Conservation (phyloP, 1,139 yeast species). For the Nakaseomyces bracarensis region DNA sequence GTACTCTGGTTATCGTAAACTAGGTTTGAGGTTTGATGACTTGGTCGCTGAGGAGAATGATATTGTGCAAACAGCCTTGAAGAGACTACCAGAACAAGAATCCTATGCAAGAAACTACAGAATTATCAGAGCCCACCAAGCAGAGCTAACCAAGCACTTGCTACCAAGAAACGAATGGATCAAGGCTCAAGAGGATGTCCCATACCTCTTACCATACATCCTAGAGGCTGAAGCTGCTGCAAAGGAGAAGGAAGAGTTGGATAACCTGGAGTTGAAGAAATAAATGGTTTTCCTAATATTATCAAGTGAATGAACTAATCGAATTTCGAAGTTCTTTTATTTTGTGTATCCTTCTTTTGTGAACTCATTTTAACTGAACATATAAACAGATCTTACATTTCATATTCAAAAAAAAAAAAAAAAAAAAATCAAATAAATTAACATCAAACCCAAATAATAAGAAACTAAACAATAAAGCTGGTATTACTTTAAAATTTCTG, state of each 20-base stretch:
- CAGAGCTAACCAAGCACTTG: slow-evolving; percentile 72
- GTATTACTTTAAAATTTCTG: too few species aligned
- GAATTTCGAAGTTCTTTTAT: too few species aligned
- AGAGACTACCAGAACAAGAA: slow-evolving; percentile 78
- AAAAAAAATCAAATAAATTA: too few species aligned
- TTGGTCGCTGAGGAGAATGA: slow-evolving; percentile 81
- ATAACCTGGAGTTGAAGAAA: slow-evolving; percentile 45
- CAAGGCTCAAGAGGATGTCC: slow-evolving; percentile 74
- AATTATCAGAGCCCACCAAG: slow-evolving; percentile 85
- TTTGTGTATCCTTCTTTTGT: too few species aligned
- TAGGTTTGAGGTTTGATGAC: slow-evolving; percentile 88
- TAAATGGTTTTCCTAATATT: too few species aligned
- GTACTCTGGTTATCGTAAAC: slow-evolving; percentile 83
- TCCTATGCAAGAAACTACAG: slow-evolving; percentile 88
- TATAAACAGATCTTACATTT: too few species aligned
- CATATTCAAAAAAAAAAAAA: too few species aligned
- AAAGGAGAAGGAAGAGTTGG: slow-evolving; percentile 78
- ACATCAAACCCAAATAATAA: too few species aligned
- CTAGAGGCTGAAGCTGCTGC: slow-evolving; percentile 93
- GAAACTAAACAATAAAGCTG: too few species aligned
- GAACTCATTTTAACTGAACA: too few species aligned
- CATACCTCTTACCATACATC: slow-evolving; percentile 80
- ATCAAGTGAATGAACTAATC: too few species aligned
- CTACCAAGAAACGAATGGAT: slow-evolving; percentile 75
- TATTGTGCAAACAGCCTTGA: slow-evolving; percentile 74